Percentiles rank a stretch among this genome's conserved stretches.
phyloP scores from a whole-genome alignment of 2,329 filamentous ascomycete species.

The Pseudogymnoascus sp. region DNA sequence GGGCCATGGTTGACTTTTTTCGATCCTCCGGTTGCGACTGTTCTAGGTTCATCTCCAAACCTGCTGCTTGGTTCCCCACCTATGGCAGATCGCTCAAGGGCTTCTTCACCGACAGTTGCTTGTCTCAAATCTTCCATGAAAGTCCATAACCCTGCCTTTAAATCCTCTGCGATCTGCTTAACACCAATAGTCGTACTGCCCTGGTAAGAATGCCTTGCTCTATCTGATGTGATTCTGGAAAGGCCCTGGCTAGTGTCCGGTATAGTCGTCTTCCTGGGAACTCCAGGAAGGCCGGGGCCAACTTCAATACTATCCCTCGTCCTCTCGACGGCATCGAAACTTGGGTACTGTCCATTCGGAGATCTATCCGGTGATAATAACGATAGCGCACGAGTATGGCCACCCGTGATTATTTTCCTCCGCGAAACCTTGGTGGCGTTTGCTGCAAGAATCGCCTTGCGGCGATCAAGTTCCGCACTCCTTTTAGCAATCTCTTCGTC shows the following conservation, averaged over 20 bases:
- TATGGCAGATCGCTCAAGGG: conserved; percentile 46
- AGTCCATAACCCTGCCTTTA: conserved; percentile 83
- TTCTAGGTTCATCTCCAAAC: not conserved
- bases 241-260: conserved; percentile 28
- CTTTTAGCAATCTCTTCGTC: conserved; percentile 17
- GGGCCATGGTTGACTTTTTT: not conserved
- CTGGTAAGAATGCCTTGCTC: conserved; percentile 28
- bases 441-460: conserved; percentile 56
- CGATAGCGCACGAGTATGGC: conserved; percentile 62
- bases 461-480: conserved; percentile 61
- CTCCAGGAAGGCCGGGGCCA: not conserved
- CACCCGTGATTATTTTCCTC: conserved; percentile 62
- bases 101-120: conserved; percentile 92
- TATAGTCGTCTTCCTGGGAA: conserved; percentile 23
- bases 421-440: conserved; percentile 38
- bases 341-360: conserved; percentile 17
- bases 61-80: not conserved
- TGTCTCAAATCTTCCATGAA: conserved; percentile 94
- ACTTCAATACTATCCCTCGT: not conserved
- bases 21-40: not conserved
- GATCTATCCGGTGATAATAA: conserved; percentile 59
- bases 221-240: conserved; percentile 21
- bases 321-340: not conserved
- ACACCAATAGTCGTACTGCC: conserved; percentile 26
- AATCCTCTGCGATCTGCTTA: conserved; percentile 52